phyloP scores from a whole-genome alignment of 176 grass and related monocot species.

The Oryza nivara region DNA sequence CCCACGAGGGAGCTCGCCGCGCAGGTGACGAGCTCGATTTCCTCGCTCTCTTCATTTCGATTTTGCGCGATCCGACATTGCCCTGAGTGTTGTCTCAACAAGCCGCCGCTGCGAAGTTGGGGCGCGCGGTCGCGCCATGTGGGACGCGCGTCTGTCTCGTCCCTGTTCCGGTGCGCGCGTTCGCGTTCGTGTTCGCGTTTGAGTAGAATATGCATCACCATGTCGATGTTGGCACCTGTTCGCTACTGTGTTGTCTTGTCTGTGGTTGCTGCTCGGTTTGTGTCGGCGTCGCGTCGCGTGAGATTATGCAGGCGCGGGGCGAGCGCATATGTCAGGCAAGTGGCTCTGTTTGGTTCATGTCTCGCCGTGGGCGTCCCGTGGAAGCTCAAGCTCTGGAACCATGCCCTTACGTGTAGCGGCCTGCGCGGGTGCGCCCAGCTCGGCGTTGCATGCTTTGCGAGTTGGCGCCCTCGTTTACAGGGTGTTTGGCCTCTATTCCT shows the following conservation, averaged over 20 bases:
- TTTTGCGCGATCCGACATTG: not conserved
- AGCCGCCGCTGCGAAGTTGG: not conserved
- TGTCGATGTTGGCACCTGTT: not conserved
- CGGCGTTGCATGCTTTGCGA: not conserved
- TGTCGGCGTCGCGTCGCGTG: not conserved
- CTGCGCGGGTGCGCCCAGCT: too few relatives aligned
- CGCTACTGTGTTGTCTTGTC: not conserved
- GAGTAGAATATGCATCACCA: not conserved
- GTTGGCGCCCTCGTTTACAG: not conserved
- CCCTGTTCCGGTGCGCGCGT: not conserved
- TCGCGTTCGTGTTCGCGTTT: not conserved
- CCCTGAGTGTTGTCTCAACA: not conserved
- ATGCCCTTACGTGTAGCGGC: not conserved
- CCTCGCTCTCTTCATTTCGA: not conserved
- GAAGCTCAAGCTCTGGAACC: not conserved
- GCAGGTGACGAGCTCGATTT: slow-evolving; percentile 44
- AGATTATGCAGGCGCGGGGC: not conserved
- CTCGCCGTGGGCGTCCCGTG: not conserved
- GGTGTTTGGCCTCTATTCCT: not conserved
- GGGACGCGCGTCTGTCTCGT: not conserved
- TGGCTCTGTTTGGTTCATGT: not conserved
- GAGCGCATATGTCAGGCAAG: too few relatives aligned
- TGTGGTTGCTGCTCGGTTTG: too few relatives aligned
- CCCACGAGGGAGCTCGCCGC: slow-evolving; percentile 78
- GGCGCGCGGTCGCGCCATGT: not conserved